Evolutionary conservation across 2,329 filamentous ascomycete species (phyloP), one percentile per base, ranked within the genome.

Genomic region (Pseudocercospora ulei): DNA sequence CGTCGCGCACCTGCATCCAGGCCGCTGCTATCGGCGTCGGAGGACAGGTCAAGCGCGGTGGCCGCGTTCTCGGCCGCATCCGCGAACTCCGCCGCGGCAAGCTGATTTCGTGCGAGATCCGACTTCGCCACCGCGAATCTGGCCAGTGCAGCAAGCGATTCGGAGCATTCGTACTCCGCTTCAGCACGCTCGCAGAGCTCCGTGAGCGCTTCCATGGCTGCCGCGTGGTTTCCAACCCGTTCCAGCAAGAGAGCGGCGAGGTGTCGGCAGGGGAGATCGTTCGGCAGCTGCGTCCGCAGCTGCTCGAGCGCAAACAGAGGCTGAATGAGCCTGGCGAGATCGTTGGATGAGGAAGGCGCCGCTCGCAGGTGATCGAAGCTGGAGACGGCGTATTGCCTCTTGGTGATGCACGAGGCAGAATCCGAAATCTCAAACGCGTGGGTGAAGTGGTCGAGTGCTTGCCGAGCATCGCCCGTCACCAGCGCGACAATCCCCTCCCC

Each of bases 371-470:
- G 71, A 53, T 98, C 88, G 57, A 98, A 96, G 31, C 82, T 70
- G 1, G 84, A 82, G 0, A 80, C 66, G 0, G 84, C 72, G 57
- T 87, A 96, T 57, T 88, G 82, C 18, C 79, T 75, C 57, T 86
- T 82, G 0, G 80, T 76, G 3, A 85, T 67, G 2, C 78, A 60
- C 0, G 80, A 78, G 0, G 82, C 81, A 0, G 84, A 80, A 44
- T 85, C 82, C 0, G 85, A 78, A 33, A 98, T 88, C 47, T 93
- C 87, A 66, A 94, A 90, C 0, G 90, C 88, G 57, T 98, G 90
- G 1, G 83, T 87, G 56, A 95, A 94, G 6, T 96, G 73, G 7
- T 78, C 78, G 13, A 84, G 72, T 1, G 88, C 87, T 62, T 95
- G 86, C 44, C 74, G 76, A 0, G 65, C 52, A 46, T 93, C 80